These are phyloP conservation scores for Aphanomyces stellatus DNA, from an alignment of 352 stramenopile genomes.

Conservation along the genomic window DNA sequence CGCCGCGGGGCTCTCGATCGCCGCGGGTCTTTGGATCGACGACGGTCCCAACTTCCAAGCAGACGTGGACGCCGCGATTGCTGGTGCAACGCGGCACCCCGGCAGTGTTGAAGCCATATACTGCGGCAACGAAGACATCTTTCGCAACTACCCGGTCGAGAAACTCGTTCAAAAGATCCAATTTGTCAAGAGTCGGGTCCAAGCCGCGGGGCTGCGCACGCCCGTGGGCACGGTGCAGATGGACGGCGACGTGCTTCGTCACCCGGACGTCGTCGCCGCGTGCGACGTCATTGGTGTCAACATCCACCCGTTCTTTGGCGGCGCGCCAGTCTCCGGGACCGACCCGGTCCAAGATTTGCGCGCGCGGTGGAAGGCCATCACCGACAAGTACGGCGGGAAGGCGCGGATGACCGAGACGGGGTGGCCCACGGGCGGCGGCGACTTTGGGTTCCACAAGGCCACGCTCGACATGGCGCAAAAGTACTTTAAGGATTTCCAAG, in stretches of 20 bases:
- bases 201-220: background rate
- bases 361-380: constrained; percentile 19
- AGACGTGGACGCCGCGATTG: constrained; percentile 11
- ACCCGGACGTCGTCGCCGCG: constrained; percentile 2
- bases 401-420: constrained; percentile 42
- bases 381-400: constrained; percentile 24
- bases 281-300: constrained; percentile 12
- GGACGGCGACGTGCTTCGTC: background rate
- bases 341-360: constrained; percentile 16
- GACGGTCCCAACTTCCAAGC: background rate
- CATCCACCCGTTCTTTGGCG: constrained; percentile 18
- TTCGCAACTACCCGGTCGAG: background rate
- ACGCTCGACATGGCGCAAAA: constrained; percentile 3
- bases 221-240: constrained; percentile 13
- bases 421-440: constrained; percentile 26
- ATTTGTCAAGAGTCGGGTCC: background rate
- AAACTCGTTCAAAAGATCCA: constrained; percentile 8
- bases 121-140: constrained; percentile 18
- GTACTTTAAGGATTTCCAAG: constrained; percentile 17
- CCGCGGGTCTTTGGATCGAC: constrained; percentile 32
- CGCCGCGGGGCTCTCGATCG: constrained; percentile 26
- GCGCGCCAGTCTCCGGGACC: background rate
- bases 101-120: background rate
- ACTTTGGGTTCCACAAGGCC: background rate
- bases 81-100: constrained; percentile 11